phyloP scores from a whole-genome alignment of 306 rosid genomes.

The Castanopsis chinensis region DNA sequence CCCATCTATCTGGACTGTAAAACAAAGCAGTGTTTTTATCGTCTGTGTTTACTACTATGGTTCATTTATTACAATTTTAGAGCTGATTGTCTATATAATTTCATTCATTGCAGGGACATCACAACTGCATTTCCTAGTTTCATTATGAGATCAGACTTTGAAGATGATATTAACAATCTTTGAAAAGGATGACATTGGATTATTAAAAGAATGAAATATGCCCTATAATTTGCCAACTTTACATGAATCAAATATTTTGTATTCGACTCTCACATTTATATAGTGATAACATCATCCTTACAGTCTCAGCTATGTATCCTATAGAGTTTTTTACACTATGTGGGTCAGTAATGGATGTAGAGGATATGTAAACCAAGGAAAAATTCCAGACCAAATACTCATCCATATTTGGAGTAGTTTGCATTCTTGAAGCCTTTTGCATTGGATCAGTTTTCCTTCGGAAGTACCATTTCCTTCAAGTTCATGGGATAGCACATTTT shows the following conservation, averaged over 20 bases:
- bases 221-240: slow-evolving; percentile 2
- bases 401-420: neutral
- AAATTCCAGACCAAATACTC: neutral
- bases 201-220: neutral
- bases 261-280: neutral
- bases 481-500: slow-evolving; percentile 77
- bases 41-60: neutral
- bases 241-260: neutral
- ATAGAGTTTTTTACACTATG: slow-evolving; percentile 4
- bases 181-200: slow-evolving; percentile 3
- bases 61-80: neutral
- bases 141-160: slow-evolving; percentile 11
- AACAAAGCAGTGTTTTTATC: neutral
- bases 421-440: slow-evolving; percentile 1
- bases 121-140: slow-evolving; percentile 41
- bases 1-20: neutral
- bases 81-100: neutral
- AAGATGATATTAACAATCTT: slow-evolving; percentile 25
- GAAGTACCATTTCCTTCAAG: slow-evolving; percentile 56
- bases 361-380: neutral
- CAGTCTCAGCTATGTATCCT: neutral
- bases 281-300: neutral
- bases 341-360: slow-evolving; percentile 9
- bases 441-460: slow-evolving; percentile 23
- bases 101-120: slow-evolving; percentile 41